Evolutionary conservation across 768 basidiomycete genomes (phyloP), one percentile per base, ranked within the genome.

Genomic region (Tulasnella sp.): DNA sequence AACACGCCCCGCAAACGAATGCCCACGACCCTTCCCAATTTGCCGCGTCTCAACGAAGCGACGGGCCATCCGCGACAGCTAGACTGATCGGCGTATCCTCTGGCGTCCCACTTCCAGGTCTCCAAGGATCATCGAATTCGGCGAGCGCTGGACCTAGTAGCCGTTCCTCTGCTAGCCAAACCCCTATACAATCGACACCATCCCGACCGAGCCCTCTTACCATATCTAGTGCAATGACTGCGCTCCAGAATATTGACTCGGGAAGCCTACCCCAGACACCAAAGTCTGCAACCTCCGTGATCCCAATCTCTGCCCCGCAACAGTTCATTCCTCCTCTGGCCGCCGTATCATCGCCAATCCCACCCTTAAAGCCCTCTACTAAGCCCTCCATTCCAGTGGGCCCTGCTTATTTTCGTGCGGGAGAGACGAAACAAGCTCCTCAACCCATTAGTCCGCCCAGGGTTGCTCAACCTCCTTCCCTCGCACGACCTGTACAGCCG

Each of bases 1-100:
- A 75, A 59, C 86, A 82, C 65, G 80, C 82, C 17, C 82, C 87
- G 3, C 88, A 90, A 67, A 74, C 74, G 64, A 80, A 90, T 70
- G 76, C 76, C 9, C 73, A 80, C 65, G 79, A 83, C 65, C 81
- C 43, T 30, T 17, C 80, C 24, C 46, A 48, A 19, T 48, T 48
- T n/a, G 46, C 19, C 46, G 46, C 10, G 46, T 48, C 46, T n/a
- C 46, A 48, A 10, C 24, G 46, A n/a, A n/a, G 5, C 15, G 34
- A 38, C 34, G 34, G 34, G 34, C 34, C 34, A 5, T 38, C 34
- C 15, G 7, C 34, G 15, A 38, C 7, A 5, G 34, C 34, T 38
- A 5, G 34, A 15, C 34, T 38, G 34, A 38, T 38, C 5, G 15
- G 15, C 15, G 34, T 15, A 38, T 10, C 27, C 1, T 34, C 50